Conservation (phyloP, 805 yeast species). For the Candida pini region DNA sequence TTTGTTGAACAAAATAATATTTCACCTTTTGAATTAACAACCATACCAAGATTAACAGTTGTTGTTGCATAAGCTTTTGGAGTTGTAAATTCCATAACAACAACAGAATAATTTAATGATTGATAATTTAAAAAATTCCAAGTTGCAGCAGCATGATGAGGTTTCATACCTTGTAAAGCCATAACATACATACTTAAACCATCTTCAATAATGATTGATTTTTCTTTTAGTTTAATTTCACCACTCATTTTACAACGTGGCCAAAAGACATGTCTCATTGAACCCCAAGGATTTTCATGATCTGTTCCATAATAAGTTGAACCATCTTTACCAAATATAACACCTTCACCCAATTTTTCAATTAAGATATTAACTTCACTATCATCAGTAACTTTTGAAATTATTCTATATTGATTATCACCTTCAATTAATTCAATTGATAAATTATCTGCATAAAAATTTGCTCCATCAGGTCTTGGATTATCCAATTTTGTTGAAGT, state of each 20-base stretch:
- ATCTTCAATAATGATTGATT: slow-evolving; percentile 24
- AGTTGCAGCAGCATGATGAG: slow-evolving; percentile 95
- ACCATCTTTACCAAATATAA: slow-evolving; percentile 88
- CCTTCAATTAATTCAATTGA: slow-evolving; percentile 56
- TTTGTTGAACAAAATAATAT: slow-evolving; percentile 55
- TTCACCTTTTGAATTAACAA: slow-evolving; percentile 59
- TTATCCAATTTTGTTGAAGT: slow-evolving; percentile 86
- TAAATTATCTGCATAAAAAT: slow-evolving; percentile 74
- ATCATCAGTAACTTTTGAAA: slow-evolving; percentile 62
- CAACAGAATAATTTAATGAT: slow-evolving; percentile 64
- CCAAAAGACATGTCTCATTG: slow-evolving; percentile 96
- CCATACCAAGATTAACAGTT: slow-evolving; percentile 72
- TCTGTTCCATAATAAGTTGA: slow-evolving; percentile 83
- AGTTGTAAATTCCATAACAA: slow-evolving; percentile 93
- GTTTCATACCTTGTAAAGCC: slow-evolving; percentile 99
- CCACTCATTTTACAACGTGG: slow-evolving; percentile 80
- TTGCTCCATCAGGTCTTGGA: slow-evolving; percentile 60
- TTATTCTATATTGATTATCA: slow-evolving; percentile 40
- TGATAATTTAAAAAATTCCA: slow-evolving; percentile 95
- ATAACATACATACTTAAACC: slow-evolving; percentile 77
- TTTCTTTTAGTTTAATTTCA: slow-evolving; percentile 38
- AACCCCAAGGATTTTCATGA: slow-evolving; percentile 85
- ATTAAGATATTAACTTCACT: slow-evolving; percentile 66
- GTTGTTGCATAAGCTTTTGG: slow-evolving; percentile 85
- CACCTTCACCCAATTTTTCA: slow-evolving; percentile 63